Percentiles rank a stretch among this genome's conserved stretches.
phyloP scores from a whole-genome alignment of 495 filamentous ascomycete species.

The Aspergillus biplanus region DNA sequence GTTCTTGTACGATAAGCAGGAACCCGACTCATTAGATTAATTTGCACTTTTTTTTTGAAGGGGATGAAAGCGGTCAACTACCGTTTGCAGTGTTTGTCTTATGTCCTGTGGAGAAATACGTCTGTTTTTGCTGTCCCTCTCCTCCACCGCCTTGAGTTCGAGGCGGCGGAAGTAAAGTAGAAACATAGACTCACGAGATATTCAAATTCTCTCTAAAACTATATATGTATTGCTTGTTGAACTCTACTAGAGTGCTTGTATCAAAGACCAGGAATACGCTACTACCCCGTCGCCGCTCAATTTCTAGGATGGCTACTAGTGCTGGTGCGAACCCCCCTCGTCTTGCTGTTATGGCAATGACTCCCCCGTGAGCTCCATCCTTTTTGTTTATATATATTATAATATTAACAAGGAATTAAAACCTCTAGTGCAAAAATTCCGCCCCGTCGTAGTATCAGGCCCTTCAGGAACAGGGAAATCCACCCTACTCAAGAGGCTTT shows the following conservation, averaged over 20 bases:
- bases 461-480: slow-evolving; percentile 88
- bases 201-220: not conserved
- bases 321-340: slow-evolving; percentile 29
- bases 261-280: not conserved
- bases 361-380: not conserved
- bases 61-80: slow-evolving; percentile 17
- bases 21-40: slow-evolving; percentile 11
- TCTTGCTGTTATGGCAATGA: not conserved
- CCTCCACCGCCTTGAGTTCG: slow-evolving; percentile 23
- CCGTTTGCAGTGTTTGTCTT: slow-evolving; percentile 11
- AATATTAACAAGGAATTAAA: slow-evolving; percentile 8
- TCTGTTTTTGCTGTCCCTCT: not conserved
- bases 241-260: slow-evolving; percentile 18
- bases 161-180: not conserved
- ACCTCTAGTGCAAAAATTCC: slow-evolving; percentile 39
- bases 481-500: slow-evolving; percentile 78
- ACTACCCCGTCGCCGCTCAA: slow-evolving; percentile 9
- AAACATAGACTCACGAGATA: slow-evolving; percentile 5
- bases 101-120: not conserved
- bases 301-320: slow-evolving; percentile 33
- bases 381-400: not conserved
- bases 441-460: slow-evolving; percentile 84
- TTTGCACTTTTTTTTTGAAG: not conserved
- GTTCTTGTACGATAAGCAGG: slow-evolving; percentile 20
- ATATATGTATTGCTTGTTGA: slow-evolving; percentile 31